A percentile compares a stretch with the other conserved stretches of the same genome.
Conservation (phyloP, 148 eudicot genomes). For the Arbutus unedo region DNA sequence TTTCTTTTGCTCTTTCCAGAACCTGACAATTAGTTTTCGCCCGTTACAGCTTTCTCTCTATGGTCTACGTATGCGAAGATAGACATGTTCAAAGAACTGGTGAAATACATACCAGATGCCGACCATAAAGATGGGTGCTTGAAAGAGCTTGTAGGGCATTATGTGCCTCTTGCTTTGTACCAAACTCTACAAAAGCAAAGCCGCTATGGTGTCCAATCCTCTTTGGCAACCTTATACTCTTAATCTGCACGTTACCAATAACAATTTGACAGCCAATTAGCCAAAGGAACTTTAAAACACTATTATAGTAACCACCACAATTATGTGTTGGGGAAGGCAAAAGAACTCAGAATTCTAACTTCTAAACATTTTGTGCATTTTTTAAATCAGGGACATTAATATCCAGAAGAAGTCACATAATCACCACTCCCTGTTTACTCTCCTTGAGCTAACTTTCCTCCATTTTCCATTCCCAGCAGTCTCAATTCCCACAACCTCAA, state of each 20-base stretch:
- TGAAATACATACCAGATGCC: constrained; percentile 70
- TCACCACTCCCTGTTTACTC: background rate
- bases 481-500: background rate
- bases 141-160: constrained; percentile 89
- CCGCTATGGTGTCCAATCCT: constrained; percentile 85
- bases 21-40: constrained; percentile 41
- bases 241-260: constrained; percentile 43
- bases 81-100: background rate
- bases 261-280: background rate
- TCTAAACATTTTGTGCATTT: background rate
- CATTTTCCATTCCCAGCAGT: background rate
- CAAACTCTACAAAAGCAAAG: constrained; percentile 89
- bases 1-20: constrained; percentile 88
- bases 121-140: constrained; percentile 87
- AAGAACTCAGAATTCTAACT: background rate
- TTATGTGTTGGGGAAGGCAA: background rate
- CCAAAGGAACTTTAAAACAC: background rate
- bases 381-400: background rate
- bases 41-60: background rate
- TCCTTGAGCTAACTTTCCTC: background rate
- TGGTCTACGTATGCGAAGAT: background rate
- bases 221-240: constrained; percentile 81
- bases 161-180: constrained; percentile 88
- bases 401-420: background rate
- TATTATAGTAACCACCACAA: background rate